Base-by-base conservation (phyloP, 306 rosid species). In the Sechiopsis laciniata region DNA sequence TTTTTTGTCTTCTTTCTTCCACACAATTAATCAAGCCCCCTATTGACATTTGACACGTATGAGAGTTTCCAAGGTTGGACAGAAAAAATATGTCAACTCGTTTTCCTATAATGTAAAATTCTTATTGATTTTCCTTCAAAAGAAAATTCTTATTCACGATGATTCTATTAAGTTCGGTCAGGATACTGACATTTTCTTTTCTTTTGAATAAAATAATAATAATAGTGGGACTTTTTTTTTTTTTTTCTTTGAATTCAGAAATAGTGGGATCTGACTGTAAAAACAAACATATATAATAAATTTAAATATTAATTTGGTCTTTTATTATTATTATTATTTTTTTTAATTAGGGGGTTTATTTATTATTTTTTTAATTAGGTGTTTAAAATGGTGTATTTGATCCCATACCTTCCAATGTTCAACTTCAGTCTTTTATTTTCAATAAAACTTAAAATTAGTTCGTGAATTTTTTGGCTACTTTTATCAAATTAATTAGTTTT, bases 181-280 rank as follows among this genome's bases (percentile, higher is more conserved):
- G 32, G 72, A 66, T 54, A 66, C 17, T 66, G 72, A 66, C 72
- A 45, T 66, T 66, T 42, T 29, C 35, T 16, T n/a, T 16, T 32
- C 20, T 64, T 63, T 16, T 3, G 5, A 37, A 16, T 16, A 22
- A 6, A 64, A 37, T 10, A 26, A 26, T 1, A 26, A 26, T n/a
- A n/a, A 26, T 26, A 26, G 29, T 26, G 29, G 29, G 29, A 26
- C 2, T 26, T 26, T 26, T 26, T 2, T 26, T 26, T 26, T 26
- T 26, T 26, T 26, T 26, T 26, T 2, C 2, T 26, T 26, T 26
- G 29, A 26, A 26, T 26, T 26, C 45, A 29, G 20, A 66, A 1
- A 10, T 19, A 66, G 20, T 45, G 72, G 72, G 3, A 66, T 66
- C 72, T 66, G 72, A 66, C 72, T 66, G 72, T 65, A 42, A 7